These are phyloP conservation scores for Paraconiothyrium brasiliense DNA, from an alignment of 2,329 filamentous ascomycete species.

Conservation along the genomic window DNA sequence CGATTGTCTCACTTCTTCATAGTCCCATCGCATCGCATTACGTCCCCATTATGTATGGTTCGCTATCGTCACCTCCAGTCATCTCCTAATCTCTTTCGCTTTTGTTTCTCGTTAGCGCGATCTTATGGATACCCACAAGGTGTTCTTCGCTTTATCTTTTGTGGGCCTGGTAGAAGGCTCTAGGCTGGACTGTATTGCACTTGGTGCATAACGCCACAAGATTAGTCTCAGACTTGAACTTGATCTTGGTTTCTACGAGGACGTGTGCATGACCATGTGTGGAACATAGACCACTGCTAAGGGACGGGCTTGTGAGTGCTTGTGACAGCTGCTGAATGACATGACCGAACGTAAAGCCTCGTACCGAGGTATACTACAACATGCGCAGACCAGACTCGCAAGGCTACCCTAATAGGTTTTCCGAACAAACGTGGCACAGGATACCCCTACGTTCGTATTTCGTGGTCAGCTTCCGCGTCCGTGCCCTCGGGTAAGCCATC, in stretches of 20 bases:
- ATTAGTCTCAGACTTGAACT: neutral
- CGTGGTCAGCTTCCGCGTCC: neutral
- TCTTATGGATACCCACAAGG: conserved; percentile 11
- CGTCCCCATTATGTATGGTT: neutral
- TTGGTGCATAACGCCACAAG: neutral
- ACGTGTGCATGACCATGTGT: too few species aligned
- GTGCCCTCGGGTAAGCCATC: neutral
- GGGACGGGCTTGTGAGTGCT: too few species aligned
- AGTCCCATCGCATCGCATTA: neutral
- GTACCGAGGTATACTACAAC: neutral
- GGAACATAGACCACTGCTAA: too few species aligned
- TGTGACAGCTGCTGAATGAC: too few species aligned
- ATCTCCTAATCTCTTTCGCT: neutral
- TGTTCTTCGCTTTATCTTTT: conserved; percentile 7
- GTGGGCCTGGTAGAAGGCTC: neutral
- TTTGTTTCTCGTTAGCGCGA: neutral
- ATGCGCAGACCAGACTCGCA: neutral
- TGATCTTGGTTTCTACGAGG: neutral
- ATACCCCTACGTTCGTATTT: neutral
- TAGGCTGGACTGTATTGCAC: neutral
- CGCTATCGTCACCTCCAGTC: neutral
- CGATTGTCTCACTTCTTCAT: neutral
- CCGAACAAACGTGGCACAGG: neutral
- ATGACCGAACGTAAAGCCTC: too few species aligned
- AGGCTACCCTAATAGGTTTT: too few species aligned